phyloP scores from a whole-genome alignment of 352 stramenopile species.

The Phytophthora aleatoria region DNA sequence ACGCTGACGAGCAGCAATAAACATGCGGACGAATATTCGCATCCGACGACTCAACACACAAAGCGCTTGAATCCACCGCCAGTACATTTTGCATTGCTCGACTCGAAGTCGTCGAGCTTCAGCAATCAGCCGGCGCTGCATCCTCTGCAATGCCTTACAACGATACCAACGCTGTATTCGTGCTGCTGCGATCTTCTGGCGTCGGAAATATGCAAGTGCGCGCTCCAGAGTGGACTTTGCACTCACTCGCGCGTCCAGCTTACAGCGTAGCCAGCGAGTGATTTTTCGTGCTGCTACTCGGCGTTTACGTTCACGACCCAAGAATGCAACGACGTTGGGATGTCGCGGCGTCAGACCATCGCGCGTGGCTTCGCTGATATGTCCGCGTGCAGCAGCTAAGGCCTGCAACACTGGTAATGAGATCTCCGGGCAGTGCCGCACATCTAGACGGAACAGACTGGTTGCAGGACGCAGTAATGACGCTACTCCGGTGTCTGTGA shows the following conservation, averaged over 20 bases:
- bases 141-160: slow-evolving; percentile 25
- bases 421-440: slow-evolving; percentile 71
- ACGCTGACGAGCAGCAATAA: slow-evolving; percentile 42
- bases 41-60: slow-evolving; percentile 39
- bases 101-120: slow-evolving; percentile 30
- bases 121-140: slow-evolving; percentile 33
- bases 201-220: slow-evolving; percentile 47
- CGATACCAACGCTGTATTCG: slow-evolving; percentile 65
- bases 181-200: slow-evolving; percentile 43
- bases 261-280: slow-evolving; percentile 48
- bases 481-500: slow-evolving; percentile 59
- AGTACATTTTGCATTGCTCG: slow-evolving; percentile 33
- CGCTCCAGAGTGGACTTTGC: slow-evolving; percentile 49
- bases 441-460: slow-evolving; percentile 46
- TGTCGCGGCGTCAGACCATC: slow-evolving; percentile 60
- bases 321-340: slow-evolving; percentile 49
- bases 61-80: slow-evolving; percentile 34
- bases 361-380: slow-evolving; percentile 41
- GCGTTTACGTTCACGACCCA: slow-evolving; percentile 37
- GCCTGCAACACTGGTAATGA: slow-evolving; percentile 44
- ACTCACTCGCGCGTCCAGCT: slow-evolving; percentile 35
- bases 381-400: slow-evolving; percentile 38
- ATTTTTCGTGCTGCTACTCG: slow-evolving; percentile 44
- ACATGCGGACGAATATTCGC: slow-evolving; percentile 37
- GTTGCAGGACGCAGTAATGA: slow-evolving; percentile 30